Base-by-base conservation (phyloP, 352 stramenopile species). In the Pythium dissotocum region DNA sequence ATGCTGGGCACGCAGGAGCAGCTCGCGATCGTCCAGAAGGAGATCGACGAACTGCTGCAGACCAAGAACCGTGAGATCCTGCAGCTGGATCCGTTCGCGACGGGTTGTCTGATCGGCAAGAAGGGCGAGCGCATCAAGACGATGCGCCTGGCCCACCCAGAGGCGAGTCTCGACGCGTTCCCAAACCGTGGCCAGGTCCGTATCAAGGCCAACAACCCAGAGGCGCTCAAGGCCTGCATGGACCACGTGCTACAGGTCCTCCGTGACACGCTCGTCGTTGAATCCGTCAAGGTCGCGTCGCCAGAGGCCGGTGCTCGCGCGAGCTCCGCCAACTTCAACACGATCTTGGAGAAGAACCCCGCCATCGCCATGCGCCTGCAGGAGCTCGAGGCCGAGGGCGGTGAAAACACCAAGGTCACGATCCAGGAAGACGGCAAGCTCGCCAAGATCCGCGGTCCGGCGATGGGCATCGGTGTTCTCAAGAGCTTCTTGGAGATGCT, bases 401-500 rank as follows among this genome's bases (percentile, higher is more conserved):
- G 83, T 7, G 80, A 86, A 30, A 79, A 77, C 33, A 89, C 89
- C 71, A 78, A 82, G 56, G 81, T 91, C 21, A 73, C 69, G 18
- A 79, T 92, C 52, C 75, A 88, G 51, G 83, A 94, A 42, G 81
- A 91, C 44, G 86, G 86, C 42, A 87, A 79, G 36, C 48, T 77
- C 21, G 86, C 83, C 49, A 89, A 90, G 65, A 88, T 94, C 55
- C 86, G 86, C 44, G 86, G 86, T 14, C 75, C 80, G 3, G 81
- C 84, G 2, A 63, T 91, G 62, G 83, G 82, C 42, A 87, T 92
- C 54, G 83, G 80, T 51, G 78, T 83, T 52, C 69, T 94, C 46
- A 92, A 91, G 70, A 78, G 70, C 46, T 94, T 92, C 54, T 60
- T 94, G 36, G 82, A 90, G 53, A 92, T 92, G 86, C 73, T 94